Evolutionary conservation across 2,329 filamentous ascomycete species (phyloP).

Genomic region (Beauveria brongniartii): DNA sequence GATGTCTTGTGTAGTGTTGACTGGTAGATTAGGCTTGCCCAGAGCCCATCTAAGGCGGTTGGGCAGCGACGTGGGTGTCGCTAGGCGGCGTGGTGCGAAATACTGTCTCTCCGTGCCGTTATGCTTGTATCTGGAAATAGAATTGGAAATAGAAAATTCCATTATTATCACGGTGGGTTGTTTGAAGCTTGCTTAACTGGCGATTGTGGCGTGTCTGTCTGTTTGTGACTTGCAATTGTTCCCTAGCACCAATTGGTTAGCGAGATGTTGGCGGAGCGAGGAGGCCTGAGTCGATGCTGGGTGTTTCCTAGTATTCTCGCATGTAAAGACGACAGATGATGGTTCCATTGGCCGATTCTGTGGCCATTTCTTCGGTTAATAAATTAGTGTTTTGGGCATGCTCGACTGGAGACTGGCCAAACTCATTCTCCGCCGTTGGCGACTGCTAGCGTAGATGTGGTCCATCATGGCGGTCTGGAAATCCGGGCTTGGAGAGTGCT

Average conservation of each 20-base stretch:
- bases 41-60: not conserved
- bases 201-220: not conserved
- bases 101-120: not conserved
- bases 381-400: not conserved
- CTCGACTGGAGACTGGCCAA: not conserved
- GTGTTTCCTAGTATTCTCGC: not conserved
- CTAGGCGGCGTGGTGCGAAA: not conserved
- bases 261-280: not conserved
- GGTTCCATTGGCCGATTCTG: not conserved
- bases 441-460: not conserved
- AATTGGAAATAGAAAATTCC: no score
- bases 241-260: not conserved
- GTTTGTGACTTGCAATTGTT: not conserved
- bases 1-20: not conserved
- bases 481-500: not conserved
- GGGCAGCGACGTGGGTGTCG: not conserved
- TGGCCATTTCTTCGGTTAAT: not conserved
- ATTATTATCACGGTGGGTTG: not conserved
- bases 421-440: not conserved
- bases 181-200: not conserved
- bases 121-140: not conserved
- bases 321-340: not conserved
- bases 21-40: not conserved
- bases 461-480: not conserved
- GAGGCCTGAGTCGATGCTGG: not conserved